Evolutionary conservation across 768 basidiomycete genomes (phyloP), one percentile per base, ranked within the genome.

Genomic region (Hypsizygus marmoreus): DNA sequence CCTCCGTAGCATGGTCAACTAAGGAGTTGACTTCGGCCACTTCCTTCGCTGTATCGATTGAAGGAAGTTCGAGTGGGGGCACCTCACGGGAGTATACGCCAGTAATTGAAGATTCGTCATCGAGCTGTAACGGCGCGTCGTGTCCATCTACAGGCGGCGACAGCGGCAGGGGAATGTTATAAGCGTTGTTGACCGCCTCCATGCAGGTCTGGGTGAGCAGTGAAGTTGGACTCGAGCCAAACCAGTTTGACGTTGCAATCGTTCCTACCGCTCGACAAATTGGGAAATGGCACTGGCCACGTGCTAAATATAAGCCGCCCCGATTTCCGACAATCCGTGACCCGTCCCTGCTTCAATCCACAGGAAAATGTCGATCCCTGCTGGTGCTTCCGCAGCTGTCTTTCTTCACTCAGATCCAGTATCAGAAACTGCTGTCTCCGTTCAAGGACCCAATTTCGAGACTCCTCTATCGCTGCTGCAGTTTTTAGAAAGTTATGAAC

Each of bases 361-460:
- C n/a, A n/a, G n/a, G n/a, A n/a, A n/a, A n/a, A n/a, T n/a, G n/a
- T n/a, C 57, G 13, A 53, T 86, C 20, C 90, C 90, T 6, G 46
- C 64, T 22, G 74, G 54, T 26, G 88, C 85, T 14, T 81, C 90
- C 44, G 81, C 84, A 9, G 88, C 89, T n/a, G 79, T 95, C 16
- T 69, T 95, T 24, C 79, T 83, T 58, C 81, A 76, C 32, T 93
- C 91, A 4, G 86, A 82, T 20, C 82, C 88, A 11, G 64, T 94
- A 22, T 76, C 86, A 4, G 71, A 75, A 13, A 69, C 77, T 28
- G 80, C 86, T 0, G 65, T 89, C 11, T 70, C 87, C 2, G 91
- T 98, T 14, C 71, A 83, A 61, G 97, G 97, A 0, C 97, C 97
- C 9, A 77, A 95, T 64, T 89, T 98, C 56, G 87, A 90, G 51